A percentile compares a stretch with the other conserved stretches of the same genome.
Evolutionary conservation across 345 rosid genomes (phyloP).

Genomic region (Eucalyptus guilfoylei): DNA sequence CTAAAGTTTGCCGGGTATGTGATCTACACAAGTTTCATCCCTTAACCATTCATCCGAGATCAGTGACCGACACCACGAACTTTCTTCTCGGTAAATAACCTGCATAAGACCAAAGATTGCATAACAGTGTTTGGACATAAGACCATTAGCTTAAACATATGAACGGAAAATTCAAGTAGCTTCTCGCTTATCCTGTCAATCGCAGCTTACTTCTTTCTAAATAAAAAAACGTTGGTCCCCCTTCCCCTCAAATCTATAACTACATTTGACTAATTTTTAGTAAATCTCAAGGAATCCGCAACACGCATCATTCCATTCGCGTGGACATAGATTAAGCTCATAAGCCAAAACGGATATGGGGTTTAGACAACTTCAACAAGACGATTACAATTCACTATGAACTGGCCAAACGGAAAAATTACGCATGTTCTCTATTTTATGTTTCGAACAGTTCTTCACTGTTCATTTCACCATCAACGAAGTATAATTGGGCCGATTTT

Average conservation of each 20-base stretch:
- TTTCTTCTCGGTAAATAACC: background rate
- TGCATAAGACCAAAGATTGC: background rate
- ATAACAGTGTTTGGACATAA: background rate
- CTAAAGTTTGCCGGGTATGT: background rate
- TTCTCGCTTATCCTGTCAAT: background rate
- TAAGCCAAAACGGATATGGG: background rate
- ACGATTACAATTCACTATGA: background rate
- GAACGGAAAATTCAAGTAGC: background rate
- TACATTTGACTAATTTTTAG: background rate
- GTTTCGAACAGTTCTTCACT: background rate
- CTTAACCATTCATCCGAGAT: background rate
- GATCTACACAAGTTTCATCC: background rate
- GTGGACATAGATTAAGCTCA: background rate
- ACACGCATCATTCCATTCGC: background rate
- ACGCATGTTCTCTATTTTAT: background rate
- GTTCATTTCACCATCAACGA: background rate
- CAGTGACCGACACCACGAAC: background rate
- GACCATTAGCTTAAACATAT: background rate
- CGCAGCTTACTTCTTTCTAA: background rate
- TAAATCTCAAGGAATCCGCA: background rate
- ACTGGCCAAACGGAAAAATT: background rate
- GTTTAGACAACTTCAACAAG: background rate
- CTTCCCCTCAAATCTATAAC: background rate
- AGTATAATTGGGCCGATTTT: background rate
- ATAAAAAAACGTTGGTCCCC: background rate